Percentiles rank a stretch among this genome's conserved stretches.
phyloP scores from a whole-genome alignment of 2,329 filamentous ascomycete species.

The Juglanconis sp. region DNA sequence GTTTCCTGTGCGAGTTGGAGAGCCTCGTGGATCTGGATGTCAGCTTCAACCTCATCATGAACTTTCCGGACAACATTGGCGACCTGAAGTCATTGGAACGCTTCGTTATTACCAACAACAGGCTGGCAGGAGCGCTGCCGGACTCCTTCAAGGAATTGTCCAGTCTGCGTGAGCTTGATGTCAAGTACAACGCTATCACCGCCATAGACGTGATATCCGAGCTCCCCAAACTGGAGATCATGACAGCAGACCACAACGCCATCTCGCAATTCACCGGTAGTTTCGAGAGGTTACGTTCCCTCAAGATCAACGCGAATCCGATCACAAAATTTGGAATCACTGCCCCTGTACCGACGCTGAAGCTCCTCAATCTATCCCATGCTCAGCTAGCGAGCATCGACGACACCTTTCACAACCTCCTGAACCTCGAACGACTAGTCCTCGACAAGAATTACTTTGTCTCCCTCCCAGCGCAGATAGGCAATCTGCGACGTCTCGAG shows the following conservation, averaged over 20 bases:
- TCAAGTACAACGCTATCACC: slow-evolving; percentile 87
- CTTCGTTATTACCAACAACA: slow-evolving; percentile 94
- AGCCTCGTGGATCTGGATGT: slow-evolving; percentile 90
- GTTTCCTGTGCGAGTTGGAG: slow-evolving; percentile 77
- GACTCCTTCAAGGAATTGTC: slow-evolving; percentile 67
- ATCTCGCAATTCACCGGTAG: slow-evolving; percentile 86
- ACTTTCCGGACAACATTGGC: slow-evolving; percentile 74
- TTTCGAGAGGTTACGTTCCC: slow-evolving; percentile 78
- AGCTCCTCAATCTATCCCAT: slow-evolving; percentile 83
- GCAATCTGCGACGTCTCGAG: slow-evolving; percentile 77
- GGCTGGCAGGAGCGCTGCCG: slow-evolving; percentile 72
- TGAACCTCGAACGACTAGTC: slow-evolving; percentile 81
- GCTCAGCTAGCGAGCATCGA: slow-evolving; percentile 90
- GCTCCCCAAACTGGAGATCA: slow-evolving; percentile 80
- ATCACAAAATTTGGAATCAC: slow-evolving; percentile 89
- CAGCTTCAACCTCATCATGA: slow-evolving; percentile 89
- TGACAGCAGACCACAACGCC: slow-evolving; percentile 88
- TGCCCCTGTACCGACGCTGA: slow-evolving; percentile 73
- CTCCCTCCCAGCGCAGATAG: slow-evolving; percentile 80
- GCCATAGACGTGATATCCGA: slow-evolving; percentile 84
- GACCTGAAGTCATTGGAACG: slow-evolving; percentile 77
- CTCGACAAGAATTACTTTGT: slow-evolving; percentile 96
- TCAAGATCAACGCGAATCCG: slow-evolving; percentile 92
- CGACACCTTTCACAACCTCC: slow-evolving; percentile 80
- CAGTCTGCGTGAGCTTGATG: slow-evolving; percentile 85